Evolutionary conservation across 1,284 basidiomycete genomes (phyloP), one percentile per base, ranked within the genome.

Genomic region (Afroboletus lepidellus): DNA sequence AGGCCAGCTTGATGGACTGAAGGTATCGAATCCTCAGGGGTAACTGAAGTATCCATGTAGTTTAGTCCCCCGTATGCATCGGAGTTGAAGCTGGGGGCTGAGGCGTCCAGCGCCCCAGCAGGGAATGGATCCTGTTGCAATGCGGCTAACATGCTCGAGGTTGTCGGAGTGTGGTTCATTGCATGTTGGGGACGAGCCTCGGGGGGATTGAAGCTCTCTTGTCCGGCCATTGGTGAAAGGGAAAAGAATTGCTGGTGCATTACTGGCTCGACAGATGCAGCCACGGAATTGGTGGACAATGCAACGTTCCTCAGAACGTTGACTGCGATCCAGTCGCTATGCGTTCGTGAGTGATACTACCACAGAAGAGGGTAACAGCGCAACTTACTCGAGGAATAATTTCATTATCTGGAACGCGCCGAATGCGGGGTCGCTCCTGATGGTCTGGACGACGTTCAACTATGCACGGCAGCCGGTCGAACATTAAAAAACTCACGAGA

Each of bases 331-430:
- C 90, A 92, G 70, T 93, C 91, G 64, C 89, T 92, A 27, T 39
- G 49, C 38, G 20, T 42, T 50, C 44, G 59, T 69, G 44, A 73
- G 59, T 34, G 46, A 57, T 29, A 33, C 46, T 47, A 50, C 49
- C 47, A 47, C 41, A 23, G 33, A 60, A 47, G 55, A 25, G 58
- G 37, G 25, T 5, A 2, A 25, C 30, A 11, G 55, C 2, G 13
- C 23, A 49, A 78, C 89, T 65, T 61, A 92, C 89, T 93, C 90
- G 53, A 92, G 76, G 79, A 92, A 92, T 59, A 93, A 72, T 71
- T 93, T 93, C 70, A 93, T 71, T 59, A 93, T 93, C 71, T 93
- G 90, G 75, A 92, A 93, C 16, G 91, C 90, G 51, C 90, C 90
- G 62, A 92, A 92, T 7, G 90, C 87, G 46, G 90, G 90, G 70